phyloP scores from a whole-genome alignment of 768 basidiomycete species.

The Leccinum subgranulosum region DNA sequence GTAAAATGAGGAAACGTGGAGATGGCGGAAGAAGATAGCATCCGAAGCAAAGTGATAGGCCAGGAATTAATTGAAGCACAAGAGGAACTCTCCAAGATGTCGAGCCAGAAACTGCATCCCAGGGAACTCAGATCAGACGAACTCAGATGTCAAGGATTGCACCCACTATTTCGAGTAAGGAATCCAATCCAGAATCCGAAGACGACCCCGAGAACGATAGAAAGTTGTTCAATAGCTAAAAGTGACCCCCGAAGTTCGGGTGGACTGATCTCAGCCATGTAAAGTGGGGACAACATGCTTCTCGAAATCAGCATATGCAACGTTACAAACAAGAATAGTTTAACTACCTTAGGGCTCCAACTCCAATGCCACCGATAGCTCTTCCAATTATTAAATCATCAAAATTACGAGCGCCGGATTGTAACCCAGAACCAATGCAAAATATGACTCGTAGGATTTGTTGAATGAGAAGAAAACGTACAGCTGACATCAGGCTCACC shows the following conservation, averaged over 20 bases:
- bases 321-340: slow-evolving; percentile 1
- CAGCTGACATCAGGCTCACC: slow-evolving; percentile 37
- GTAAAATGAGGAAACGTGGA: slow-evolving; percentile 44
- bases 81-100: slow-evolving; percentile 78
- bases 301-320: slow-evolving; percentile 1
- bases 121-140: not conserved
- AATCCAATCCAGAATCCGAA: slow-evolving; percentile 84
- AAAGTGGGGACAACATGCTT: slow-evolving; percentile 77
- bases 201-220: slow-evolving; percentile 79
- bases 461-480: not conserved
- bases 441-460: slow-evolving; percentile 52
- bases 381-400: slow-evolving; percentile 63
- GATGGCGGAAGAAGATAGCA: slow-evolving; percentile 49
- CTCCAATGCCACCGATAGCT: slow-evolving; percentile 73
- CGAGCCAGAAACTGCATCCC: slow-evolving; percentile 50
- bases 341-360: slow-evolving; percentile 66
- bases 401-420: slow-evolving; percentile 57
- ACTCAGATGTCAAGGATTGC: not conserved
- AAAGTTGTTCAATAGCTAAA: slow-evolving; percentile 75
- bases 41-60: slow-evolving; percentile 60
- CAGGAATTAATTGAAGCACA: slow-evolving; percentile 68
- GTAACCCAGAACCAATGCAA: slow-evolving; percentile 67
- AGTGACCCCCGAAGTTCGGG: slow-evolving; percentile 79
- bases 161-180: slow-evolving; percentile 59
- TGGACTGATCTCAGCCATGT: slow-evolving; percentile 83